These are phyloP conservation scores for Rhododendron kiyosumense DNA, from an alignment of 148 eudicot species.

Conservation along the genomic window DNA sequence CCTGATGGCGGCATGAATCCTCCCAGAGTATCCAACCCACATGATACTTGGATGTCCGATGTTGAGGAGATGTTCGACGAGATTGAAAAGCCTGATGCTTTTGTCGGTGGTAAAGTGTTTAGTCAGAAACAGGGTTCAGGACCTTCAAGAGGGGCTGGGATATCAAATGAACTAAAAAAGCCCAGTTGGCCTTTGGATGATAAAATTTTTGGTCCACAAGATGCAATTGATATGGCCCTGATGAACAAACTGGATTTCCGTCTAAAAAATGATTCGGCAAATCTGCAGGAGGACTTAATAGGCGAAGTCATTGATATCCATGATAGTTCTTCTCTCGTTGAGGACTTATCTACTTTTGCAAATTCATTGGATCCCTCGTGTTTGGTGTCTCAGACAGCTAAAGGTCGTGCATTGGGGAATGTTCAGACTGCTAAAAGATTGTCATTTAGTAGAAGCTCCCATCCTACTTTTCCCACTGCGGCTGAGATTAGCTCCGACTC, in stretches of 20 bases:
- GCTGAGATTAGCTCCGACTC: constrained; percentile 32
- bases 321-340: constrained; percentile 26
- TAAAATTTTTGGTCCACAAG: constrained; percentile 23
- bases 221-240: constrained; percentile 15
- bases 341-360: constrained; percentile 27
- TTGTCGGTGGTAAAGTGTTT: constrained; percentile 27
- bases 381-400: constrained; percentile 22
- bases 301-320: constrained; percentile 68
- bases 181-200: constrained; percentile 27
- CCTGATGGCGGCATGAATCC: constrained; percentile 23
- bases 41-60: constrained; percentile 27
- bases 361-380: constrained; percentile 31
- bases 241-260: constrained; percentile 21
- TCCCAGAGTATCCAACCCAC: constrained; percentile 26
- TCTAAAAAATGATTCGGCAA: constrained; percentile 24
- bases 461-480: constrained; percentile 35
- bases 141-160: constrained; percentile 21
- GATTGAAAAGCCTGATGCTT: constrained; percentile 19
- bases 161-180: constrained; percentile 24
- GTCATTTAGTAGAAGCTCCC: constrained; percentile 34
- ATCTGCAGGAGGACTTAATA: constrained; percentile 33
- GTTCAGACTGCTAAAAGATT: constrained; percentile 39
- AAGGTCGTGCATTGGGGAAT: constrained; percentile 25
- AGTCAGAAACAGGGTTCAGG: constrained; percentile 22
- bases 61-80: constrained; percentile 23